Conservation (phyloP, 371 early-diverging fungal species). For the Zychaea mexicana region DNA sequence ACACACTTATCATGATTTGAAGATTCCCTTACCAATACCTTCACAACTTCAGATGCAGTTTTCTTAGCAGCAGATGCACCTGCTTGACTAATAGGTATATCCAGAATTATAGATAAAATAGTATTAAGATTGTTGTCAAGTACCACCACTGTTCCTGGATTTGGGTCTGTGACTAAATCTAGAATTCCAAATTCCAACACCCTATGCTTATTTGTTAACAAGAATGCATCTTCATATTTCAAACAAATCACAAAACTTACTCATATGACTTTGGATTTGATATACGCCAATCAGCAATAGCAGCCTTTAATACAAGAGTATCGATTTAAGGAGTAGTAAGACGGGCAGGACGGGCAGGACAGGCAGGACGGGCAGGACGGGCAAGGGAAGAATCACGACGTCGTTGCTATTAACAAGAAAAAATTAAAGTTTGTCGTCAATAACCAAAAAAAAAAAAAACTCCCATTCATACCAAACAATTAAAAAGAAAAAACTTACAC, state of each 20-base stretch:
- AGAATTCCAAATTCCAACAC: not conserved
- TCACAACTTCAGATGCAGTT: not conserved
- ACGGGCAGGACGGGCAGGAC: not conserved
- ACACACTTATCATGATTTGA: not conserved
- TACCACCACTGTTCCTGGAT: not conserved
- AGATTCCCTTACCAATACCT: not conserved
- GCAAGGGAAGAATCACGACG: not conserved
- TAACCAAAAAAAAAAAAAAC: not conserved
- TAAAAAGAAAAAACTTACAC: not conserved
- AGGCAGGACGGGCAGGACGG: not conserved
- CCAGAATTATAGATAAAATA: not conserved
- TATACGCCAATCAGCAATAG: not conserved
- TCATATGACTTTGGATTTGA: not conserved
- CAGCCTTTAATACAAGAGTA: not conserved
- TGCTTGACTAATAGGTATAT: not conserved
- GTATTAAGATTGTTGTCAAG: not conserved
- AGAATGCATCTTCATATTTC: not conserved
- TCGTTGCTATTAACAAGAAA: not conserved
- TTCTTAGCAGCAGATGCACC: not conserved
- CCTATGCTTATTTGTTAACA: not conserved
- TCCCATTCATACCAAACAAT: not conserved
- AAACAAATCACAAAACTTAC: not conserved
- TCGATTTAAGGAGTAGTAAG: not conserved
- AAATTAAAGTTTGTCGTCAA: not conserved
- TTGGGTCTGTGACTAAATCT: not conserved